Percentiles rank a stretch among this genome's conserved stretches.
Conservation (phyloP, 768 basidiomycete genomes). For the Erythrobasidium yunnanense region DNA sequence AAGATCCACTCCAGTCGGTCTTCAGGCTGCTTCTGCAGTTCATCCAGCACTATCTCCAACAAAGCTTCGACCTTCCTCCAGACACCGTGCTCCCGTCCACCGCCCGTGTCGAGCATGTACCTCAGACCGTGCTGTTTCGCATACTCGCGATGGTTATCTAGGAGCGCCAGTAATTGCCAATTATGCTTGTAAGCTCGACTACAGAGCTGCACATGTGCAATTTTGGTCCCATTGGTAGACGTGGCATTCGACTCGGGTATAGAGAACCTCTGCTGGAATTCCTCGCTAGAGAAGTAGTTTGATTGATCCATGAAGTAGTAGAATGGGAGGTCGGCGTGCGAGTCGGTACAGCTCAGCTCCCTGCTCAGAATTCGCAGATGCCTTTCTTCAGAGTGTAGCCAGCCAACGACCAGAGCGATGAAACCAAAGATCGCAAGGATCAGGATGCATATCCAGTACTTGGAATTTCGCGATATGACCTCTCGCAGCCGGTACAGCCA, state of each 20-base stretch:
- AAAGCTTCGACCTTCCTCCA: background rate
- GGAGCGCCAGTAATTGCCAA: background rate
- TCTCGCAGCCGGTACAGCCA: too few species aligned
- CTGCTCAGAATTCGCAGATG: background rate
- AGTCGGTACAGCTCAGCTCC: background rate
- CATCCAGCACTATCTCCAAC: background rate
- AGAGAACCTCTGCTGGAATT: background rate
- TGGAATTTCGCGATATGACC: too few species aligned
- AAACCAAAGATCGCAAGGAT: too few species aligned
- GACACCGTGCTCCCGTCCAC: background rate
- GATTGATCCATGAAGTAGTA: background rate
- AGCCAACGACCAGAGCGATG: too few species aligned
- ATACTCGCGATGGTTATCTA: background rate
- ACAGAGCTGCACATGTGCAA: background rate
- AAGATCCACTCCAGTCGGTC: background rate
- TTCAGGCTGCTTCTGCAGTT: background rate
- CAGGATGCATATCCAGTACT: too few species aligned
- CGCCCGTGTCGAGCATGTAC: background rate
- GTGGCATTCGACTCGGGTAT: too few species aligned
- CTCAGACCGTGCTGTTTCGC: background rate
- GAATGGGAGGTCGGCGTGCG: background rate
- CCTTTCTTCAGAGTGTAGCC: too few species aligned
- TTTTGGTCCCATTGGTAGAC: background rate
- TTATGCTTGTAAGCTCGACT: background rate
- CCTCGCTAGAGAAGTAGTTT: background rate